phyloP scores from a whole-genome alignment of 1,284 basidiomycete genomes.

The Ustilago hordei region DNA sequence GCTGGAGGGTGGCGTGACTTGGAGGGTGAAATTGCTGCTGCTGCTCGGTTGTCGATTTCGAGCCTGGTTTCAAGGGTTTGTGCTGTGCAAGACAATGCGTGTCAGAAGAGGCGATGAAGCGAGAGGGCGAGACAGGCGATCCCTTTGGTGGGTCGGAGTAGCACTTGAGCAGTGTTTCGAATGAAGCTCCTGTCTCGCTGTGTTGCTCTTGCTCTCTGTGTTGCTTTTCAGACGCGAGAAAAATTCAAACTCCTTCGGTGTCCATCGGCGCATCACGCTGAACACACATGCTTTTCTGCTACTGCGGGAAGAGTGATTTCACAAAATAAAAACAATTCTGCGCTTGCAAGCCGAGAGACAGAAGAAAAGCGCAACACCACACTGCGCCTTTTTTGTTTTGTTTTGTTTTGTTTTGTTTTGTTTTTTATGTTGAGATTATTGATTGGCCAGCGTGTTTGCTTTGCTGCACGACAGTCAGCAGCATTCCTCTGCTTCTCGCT shows the following conservation, averaged over 20 bases:
- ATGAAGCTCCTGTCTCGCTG: background rate
- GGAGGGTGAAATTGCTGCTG: background rate
- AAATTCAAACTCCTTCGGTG: background rate
- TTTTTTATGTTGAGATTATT: no score
- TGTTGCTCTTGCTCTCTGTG: no score
- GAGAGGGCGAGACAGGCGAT: background rate
- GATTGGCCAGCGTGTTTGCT: background rate
- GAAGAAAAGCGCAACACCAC: slow-evolving; percentile 4
- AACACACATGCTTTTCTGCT: background rate
- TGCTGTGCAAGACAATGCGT: background rate
- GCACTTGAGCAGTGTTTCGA: slow-evolving; percentile 14
- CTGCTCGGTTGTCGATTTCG: slow-evolving; percentile 12
- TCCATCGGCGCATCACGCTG: background rate
- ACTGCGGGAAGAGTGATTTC: slow-evolving; percentile 4
- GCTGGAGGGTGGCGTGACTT: slow-evolving; percentile 7
- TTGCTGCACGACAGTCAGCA: background rate
- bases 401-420: no score
- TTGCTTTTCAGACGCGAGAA: background rate
- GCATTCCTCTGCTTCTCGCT: background rate
- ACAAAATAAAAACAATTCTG: background rate
- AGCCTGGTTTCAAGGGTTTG: slow-evolving; percentile 1
- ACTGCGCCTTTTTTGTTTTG: no score
- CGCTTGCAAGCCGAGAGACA: slow-evolving; percentile 1
- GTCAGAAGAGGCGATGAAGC: background rate
- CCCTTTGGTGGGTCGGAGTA: background rate